A percentile compares a stretch with the other conserved stretches of the same genome.
Conservation (phyloP, 768 basidiomycete species). For the Lactifluus rugatus region DNA sequence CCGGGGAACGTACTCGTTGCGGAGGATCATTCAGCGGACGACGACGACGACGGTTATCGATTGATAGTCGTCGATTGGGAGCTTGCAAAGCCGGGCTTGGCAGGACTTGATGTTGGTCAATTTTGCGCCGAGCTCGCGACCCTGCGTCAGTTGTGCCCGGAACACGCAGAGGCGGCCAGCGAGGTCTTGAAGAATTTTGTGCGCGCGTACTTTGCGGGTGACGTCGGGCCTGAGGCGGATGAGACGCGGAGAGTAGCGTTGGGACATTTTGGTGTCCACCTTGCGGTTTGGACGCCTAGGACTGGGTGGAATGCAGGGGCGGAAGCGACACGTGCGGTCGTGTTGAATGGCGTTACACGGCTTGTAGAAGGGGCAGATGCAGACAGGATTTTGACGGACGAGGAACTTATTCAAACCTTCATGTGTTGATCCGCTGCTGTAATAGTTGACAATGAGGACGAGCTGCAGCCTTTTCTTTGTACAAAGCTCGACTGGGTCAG, state of each 20-base stretch:
- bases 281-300: conserved; percentile 42
- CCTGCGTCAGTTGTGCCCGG: conserved; percentile 39
- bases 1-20: conserved; percentile 52
- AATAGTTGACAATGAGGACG: background rate
- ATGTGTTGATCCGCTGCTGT: background rate
- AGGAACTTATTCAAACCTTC: conserved; percentile 4
- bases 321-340: conserved; percentile 39
- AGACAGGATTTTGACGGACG: conserved; percentile 10
- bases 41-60: conserved; percentile 20
- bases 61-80: conserved; percentile 57
- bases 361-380: conserved; percentile 25
- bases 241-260: conserved; percentile 31
- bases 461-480: background rate
- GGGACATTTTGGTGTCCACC: conserved; percentile 46
- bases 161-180: conserved; percentile 29
- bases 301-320: conserved; percentile 38
- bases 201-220: conserved; percentile 31
- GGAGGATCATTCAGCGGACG: conserved; percentile 5
- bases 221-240: conserved; percentile 19
- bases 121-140: conserved; percentile 51
- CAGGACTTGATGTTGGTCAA: conserved; percentile 53
- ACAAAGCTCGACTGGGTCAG: background rate
- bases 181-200: conserved; percentile 38
- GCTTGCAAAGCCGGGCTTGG: conserved; percentile 44
- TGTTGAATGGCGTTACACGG: conserved; percentile 40